Evolutionary conservation across 1,284 basidiomycete genomes (phyloP).

Genomic region (Puccinia horiana): DNA sequence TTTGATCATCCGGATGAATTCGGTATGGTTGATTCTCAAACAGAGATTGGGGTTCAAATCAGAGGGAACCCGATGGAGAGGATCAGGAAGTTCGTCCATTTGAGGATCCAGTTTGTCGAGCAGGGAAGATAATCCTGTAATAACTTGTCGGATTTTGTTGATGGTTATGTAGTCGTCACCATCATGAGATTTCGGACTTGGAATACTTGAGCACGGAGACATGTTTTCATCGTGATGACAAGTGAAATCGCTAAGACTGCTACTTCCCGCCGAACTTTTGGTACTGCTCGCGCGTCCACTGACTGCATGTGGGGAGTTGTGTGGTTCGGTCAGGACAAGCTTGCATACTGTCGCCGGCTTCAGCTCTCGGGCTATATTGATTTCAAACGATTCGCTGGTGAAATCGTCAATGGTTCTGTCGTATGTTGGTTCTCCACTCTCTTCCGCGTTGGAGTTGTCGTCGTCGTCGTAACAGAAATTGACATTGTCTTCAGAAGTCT

Average conservation of each 20-base stretch:
- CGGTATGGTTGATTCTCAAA: not conserved
- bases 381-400: not conserved
- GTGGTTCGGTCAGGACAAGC: not conserved
- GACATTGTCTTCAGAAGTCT: not conserved
- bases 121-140: not conserved
- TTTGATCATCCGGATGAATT: constrained; percentile 4
- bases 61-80: not conserved
- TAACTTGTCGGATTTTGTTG: not conserved
- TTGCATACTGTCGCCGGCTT: not conserved
- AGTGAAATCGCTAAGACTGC: not conserved
- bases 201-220: not conserved
- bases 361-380: not conserved
- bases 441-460: not conserved
- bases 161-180: not conserved
- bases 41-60: not conserved
- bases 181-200: not conserved
- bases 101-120: not conserved
- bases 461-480: not conserved
- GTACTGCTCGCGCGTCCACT: not conserved
- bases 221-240: not conserved
- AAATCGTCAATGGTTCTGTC: not conserved
- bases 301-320: not conserved
- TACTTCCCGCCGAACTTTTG: not conserved
- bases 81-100: not conserved
- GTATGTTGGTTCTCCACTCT: not conserved